A percentile compares a stretch with the other conserved stretches of the same genome.
Evolutionary conservation across 2,329 filamentous ascomycete species (phyloP).

Genomic region (Emergomyces africanus): DNA sequence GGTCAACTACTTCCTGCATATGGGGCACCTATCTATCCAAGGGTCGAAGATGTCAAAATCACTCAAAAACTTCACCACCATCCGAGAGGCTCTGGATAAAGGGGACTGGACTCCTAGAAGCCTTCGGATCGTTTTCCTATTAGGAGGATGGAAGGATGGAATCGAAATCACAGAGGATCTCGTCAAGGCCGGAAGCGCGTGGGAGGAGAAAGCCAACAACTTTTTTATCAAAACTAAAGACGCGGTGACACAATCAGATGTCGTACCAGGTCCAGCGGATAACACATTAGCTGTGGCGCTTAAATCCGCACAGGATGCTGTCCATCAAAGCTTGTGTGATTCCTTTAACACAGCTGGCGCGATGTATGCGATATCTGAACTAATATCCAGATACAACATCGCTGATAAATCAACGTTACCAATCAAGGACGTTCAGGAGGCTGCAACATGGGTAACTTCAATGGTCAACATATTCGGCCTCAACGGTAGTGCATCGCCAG

Average conservation of each 20-base stretch:
- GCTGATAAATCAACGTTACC: constrained; percentile 35
- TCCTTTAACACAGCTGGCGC: constrained; percentile 77
- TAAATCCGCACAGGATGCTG: constrained; percentile 41
- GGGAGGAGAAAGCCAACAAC: constrained; percentile 68
- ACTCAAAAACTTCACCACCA: constrained; percentile 91
- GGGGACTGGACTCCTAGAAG: constrained; percentile 64
- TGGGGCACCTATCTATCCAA: constrained; percentile 80
- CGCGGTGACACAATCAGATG: constrained; percentile 19
- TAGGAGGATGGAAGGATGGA: constrained; percentile 81
- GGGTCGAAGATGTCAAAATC: constrained; percentile 95
- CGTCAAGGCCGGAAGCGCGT: constrained; percentile 57
- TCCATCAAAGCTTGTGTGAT: constrained; percentile 58
- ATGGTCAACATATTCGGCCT: constrained; percentile 79
- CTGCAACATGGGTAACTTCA: constrained; percentile 69
- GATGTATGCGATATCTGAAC: constrained; percentile 63
- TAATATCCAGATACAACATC: constrained; percentile 66
- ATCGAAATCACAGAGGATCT: constrained; percentile 83
- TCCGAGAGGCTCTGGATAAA: constrained; percentile 61
- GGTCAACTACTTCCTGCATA: constrained; percentile 94
- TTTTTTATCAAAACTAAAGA: constrained; percentile 51
- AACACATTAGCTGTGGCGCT: constrained; percentile 38
- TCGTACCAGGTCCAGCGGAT: constrained; percentile 19
- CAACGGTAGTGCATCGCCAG: constrained; percentile 27
- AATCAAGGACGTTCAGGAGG: constrained; percentile 34
- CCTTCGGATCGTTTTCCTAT: constrained; percentile 73